Conservation (phyloP, 495 filamentous ascomycete genomes). For the Polyplosphaeria fusca region DNA sequence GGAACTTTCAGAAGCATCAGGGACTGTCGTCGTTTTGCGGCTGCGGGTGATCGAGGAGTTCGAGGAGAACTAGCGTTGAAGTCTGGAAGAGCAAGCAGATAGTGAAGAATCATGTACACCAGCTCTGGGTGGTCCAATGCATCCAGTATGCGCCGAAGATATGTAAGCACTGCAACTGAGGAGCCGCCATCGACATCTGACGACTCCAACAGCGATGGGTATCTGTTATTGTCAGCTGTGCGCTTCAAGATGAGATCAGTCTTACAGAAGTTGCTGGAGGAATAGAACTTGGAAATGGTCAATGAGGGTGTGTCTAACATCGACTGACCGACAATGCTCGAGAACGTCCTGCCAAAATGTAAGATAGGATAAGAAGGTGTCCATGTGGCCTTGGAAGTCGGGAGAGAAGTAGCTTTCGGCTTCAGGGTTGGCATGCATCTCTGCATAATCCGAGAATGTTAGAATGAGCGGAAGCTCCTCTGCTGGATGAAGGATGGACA, state of each 20-base stretch:
- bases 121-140: conserved; percentile 88
- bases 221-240: conserved; percentile 51
- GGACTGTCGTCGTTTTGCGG: conserved; percentile 74
- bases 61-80: conserved; percentile 34
- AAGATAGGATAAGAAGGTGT: conserved; percentile 91
- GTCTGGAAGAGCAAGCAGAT: conserved; percentile 72
- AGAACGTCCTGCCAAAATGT: conserved; percentile 98
- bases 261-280: conserved; percentile 87
- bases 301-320: conserved; percentile 85
- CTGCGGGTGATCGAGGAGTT: conserved; percentile 56
- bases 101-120: conserved; percentile 88
- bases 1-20: conserved; percentile 79
- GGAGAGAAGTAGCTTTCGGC: conserved; percentile 67
- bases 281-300: conserved; percentile 98
- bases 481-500: conserved; percentile 49
- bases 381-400: conserved; percentile 74
- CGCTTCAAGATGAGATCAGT: conserved; percentile 49
- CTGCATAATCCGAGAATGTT: conserved; percentile 76
- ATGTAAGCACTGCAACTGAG: conserved; percentile 91
- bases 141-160: conserved; percentile 85
- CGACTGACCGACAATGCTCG: conserved; percentile 86
- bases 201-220: conserved; percentile 91
- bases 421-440: conserved; percentile 58
- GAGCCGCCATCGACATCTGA: conserved; percentile 96
- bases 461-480: conserved; percentile 72